phyloP scores from a whole-genome alignment of 768 basidiomycete species.

The Boletus sp. region DNA sequence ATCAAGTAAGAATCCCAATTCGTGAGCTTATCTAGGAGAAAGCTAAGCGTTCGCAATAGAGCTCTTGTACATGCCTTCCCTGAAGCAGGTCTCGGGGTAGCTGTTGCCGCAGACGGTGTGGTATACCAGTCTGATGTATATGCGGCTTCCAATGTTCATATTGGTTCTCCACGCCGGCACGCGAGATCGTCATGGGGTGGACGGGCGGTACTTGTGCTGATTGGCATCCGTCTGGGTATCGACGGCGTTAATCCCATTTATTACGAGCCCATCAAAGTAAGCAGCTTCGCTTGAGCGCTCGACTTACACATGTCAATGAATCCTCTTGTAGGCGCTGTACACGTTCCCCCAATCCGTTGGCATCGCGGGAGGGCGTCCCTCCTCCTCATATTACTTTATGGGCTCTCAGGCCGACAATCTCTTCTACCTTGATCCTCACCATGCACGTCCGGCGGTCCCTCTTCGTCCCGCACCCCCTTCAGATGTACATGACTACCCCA shows the following conservation, averaged over 20 bases:
- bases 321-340: constrained; percentile 61
- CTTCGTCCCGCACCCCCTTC: constrained; percentile 49
- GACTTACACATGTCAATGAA: not conserved
- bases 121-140: constrained; percentile 86
- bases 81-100: constrained; percentile 74
- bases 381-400: constrained; percentile 98
- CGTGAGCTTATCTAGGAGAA: not conserved
- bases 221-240: constrained; percentile 83
- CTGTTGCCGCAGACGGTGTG: constrained; percentile 77
- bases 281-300: constrained; percentile 7
- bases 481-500: constrained; percentile 22
- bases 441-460: constrained; percentile 73
- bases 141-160: constrained; percentile 54
- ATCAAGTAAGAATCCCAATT: constrained; percentile 60
- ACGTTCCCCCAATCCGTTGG: constrained; percentile 95
- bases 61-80: constrained; percentile 76
- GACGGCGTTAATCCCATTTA: constrained; percentile 96
- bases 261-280: constrained; percentile 77
- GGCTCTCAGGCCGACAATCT: constrained; percentile 86
- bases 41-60: constrained; percentile 37
- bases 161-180: constrained; percentile 31
- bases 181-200: constrained; percentile 62
- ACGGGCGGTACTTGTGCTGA: constrained; percentile 78
- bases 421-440: constrained; percentile 79
- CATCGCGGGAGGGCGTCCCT: constrained; percentile 93